Evolutionary conservation across 139 green algal species (phyloP).

Genomic region (Edaphochlamys debaryana): DNA sequence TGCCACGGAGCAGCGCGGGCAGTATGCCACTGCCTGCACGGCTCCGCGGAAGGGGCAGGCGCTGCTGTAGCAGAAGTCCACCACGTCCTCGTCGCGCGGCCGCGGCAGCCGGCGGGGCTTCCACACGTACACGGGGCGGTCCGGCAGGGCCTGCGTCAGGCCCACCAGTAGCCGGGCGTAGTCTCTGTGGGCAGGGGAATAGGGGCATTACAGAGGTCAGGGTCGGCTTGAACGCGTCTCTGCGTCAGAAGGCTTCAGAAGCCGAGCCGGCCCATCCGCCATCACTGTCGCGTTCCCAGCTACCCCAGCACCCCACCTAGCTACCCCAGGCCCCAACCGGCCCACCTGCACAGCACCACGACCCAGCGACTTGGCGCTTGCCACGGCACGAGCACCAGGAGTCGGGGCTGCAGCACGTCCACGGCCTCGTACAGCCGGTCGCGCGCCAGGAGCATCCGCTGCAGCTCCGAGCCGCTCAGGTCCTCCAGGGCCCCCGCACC

Average conservation of each 20-base stretch:
- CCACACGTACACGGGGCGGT: background rate
- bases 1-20: background rate
- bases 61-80: constrained; percentile 20
- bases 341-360: constrained; percentile 9
- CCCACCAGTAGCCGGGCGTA: background rate
- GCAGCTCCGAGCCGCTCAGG: constrained; percentile 1
- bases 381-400: constrained; percentile 23
- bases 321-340: too few relatives aligned
- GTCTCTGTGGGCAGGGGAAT: background rate
- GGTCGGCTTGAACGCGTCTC: too few relatives aligned
- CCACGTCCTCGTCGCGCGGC: background rate
- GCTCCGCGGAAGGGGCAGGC: background rate
- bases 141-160: background rate
- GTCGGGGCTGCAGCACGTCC: constrained; percentile 3
- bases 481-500: background rate
- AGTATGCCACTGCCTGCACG: background rate
- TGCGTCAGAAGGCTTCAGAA: too few relatives aligned
- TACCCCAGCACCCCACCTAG: too few relatives aligned
- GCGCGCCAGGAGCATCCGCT: constrained; percentile 18
- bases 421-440: background rate
- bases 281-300: too few relatives aligned
- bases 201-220: too few relatives aligned
- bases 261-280: too few relatives aligned
- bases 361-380: background rate
- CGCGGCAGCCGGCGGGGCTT: background rate